A percentile compares a stretch with the other conserved stretches of the same genome.
Conservation (phyloP, 176 grass and related monocot genomes). For the Avena insularis region DNA sequence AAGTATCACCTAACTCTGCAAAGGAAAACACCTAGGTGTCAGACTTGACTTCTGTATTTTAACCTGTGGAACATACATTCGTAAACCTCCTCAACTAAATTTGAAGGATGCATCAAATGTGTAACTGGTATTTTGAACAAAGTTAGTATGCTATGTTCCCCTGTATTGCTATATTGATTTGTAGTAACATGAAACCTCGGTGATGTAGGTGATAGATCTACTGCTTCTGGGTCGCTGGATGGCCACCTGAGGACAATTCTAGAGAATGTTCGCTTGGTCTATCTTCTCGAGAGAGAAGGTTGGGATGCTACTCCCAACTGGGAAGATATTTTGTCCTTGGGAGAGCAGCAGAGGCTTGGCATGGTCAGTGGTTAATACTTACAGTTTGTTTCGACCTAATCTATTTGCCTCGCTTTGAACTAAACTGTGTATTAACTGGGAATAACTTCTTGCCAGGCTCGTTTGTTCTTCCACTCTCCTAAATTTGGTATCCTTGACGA, state of each 20-base stretch:
- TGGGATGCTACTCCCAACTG: conserved; percentile 96
- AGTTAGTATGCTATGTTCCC: background rate
- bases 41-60: background rate
- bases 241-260: conserved; percentile 85
- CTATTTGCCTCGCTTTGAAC: background rate
- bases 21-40: background rate
- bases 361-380: conserved; percentile 67
- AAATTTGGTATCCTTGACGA: conserved; percentile 95
- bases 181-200: conserved; percentile 29
- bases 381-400: conserved; percentile 18
- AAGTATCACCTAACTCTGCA: conserved; percentile 15
- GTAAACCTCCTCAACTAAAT: background rate
- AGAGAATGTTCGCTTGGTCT: conserved; percentile 83
- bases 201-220: conserved; percentile 55
- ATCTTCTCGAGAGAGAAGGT: conserved; percentile 98
- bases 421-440: background rate
- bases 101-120: background rate
- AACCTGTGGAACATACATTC: background rate
- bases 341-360: conserved; percentile 96
- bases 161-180: background rate
- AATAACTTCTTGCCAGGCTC: conserved; percentile 67
- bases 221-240: conserved; percentile 56
- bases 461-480: conserved; percentile 89
- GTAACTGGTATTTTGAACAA: background rate
- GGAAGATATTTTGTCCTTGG: conserved; percentile 96